Base-by-base conservation (phyloP, 2,329 filamentous ascomycete genomes). In the Apiospora pterosperma region DNA sequence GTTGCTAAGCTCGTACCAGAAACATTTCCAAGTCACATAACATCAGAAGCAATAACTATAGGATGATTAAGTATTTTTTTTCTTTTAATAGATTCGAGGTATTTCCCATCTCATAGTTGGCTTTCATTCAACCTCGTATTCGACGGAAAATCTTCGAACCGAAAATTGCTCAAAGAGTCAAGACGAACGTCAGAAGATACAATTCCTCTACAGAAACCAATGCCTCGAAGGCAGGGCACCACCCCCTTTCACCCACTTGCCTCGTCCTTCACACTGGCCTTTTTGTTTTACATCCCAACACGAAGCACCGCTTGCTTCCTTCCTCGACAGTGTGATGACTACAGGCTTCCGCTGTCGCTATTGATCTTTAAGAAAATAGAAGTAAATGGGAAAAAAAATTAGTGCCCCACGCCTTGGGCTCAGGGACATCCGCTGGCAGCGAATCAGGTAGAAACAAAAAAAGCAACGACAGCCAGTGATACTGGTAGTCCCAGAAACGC, bases 321-420 rank as follows among this genome's bases (percentile, higher is more conserved):
- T n/a, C 48, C 48, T 19, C 28, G 34, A 55, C 48, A 28, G 48
- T 55, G 48, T 34, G 48, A 55, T 55, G 48, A 19, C 48, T 34
- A 55, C 25, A 31, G 28, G 48, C 48, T 55, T 55, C 48, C 48
- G 48, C 48, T 55, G 31, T 34, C 48, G 48, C 48, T 55, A 10
- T 52, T 55, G 25, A 55, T 55, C 48, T 55, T 55, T 19, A 55
- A 55, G 48, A 55, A 55, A 55, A 19, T 55, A 60, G 58, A 38
- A 38, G n/a, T 21, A 23, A 48, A 39, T 21, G 3, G n/a, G 23
- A 36, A 61, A 62, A 23, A 19, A 42, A 62, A 62, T 62, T 62
- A 62, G 39, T 34, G 60, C 60, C 60, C 60, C 39, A 21, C 41
- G 60, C 60, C 60, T 62, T 28, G 60, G 39, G 60, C 60, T 23